phyloP scores from a whole-genome alignment of 306 rosid genomes.

The Alnus rubra region DNA sequence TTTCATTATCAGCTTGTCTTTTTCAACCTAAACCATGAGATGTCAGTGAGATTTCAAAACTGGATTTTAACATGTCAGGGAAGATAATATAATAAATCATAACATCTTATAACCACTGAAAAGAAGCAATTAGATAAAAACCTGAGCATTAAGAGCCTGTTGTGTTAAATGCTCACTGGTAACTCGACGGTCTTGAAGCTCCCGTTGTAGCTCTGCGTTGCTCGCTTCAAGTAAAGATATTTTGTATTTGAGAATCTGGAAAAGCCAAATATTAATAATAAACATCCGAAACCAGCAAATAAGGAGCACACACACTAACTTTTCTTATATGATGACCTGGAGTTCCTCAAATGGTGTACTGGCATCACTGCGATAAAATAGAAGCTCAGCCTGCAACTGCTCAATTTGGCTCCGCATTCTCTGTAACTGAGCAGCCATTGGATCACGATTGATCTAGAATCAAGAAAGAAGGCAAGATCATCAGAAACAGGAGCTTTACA shows the following conservation, averaged over 20 bases:
- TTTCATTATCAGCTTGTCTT: conserved; percentile 67
- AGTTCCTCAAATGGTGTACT: conserved; percentile 80
- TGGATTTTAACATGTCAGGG: neutral
- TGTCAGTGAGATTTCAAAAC: conserved; percentile 18
- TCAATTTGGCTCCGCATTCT: conserved; percentile 86
- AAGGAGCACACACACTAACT: conserved; percentile 17
- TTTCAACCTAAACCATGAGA: conserved; percentile 70
- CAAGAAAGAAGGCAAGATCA: conserved; percentile 17
- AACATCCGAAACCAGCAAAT: conserved; percentile 12
- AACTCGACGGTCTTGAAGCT: conserved; percentile 54
- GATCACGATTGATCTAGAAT: conserved; percentile 85
- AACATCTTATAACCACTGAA: neutral
- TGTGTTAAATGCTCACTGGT: conserved; percentile 43
- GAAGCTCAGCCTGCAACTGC: conserved; percentile 85
- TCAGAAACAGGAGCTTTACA: conserved; percentile 23
- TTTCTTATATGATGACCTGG: conserved; percentile 50
- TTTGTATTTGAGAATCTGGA: conserved; percentile 84
- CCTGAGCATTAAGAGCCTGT: conserved; percentile 60
- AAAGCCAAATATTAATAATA: conserved; percentile 24
- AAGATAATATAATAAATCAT: neutral
- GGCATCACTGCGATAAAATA: conserved; percentile 68
- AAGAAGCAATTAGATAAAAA: neutral
- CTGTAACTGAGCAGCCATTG: conserved; percentile 76
- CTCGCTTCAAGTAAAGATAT: conserved; percentile 89
- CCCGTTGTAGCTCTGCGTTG: conserved; percentile 69